phyloP scores from a whole-genome alignment of 1,284 basidiomycete genomes.

The Afroboletus lepidellus region DNA sequence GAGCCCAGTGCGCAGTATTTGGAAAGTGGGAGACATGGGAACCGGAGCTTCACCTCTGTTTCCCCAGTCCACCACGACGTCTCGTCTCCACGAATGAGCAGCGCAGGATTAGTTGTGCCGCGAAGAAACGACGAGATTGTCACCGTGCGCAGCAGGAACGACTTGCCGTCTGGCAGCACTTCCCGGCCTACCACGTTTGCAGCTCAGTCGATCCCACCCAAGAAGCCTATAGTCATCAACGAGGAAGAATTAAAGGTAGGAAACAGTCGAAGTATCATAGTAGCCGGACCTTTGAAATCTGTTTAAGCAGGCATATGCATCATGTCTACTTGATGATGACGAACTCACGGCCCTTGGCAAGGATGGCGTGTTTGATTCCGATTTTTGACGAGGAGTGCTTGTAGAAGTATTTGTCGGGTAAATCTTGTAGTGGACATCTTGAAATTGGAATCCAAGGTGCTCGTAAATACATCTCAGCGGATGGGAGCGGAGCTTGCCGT shows the following conservation, averaged over 20 bases:
- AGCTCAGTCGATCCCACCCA: not conserved
- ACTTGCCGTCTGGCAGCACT: not conserved
- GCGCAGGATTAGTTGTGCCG: not conserved
- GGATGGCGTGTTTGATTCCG: slow-evolving; percentile 30
- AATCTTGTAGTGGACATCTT: too few relatives aligned
- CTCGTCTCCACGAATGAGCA: not conserved
- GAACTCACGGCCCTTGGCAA: slow-evolving; percentile 21
- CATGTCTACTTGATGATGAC: slow-evolving; percentile 24
- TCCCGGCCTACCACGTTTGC: not conserved
- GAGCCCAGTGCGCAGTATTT: not conserved
- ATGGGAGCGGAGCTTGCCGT: not conserved
- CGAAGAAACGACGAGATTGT: not conserved
- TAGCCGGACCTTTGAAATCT: slow-evolving; percentile 1
- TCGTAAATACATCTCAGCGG: not conserved
- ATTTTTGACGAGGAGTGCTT: slow-evolving; percentile 16
- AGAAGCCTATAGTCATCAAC: not conserved
- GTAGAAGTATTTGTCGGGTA: not conserved
- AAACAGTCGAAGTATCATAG: not conserved
- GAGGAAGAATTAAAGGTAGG: slow-evolving; percentile 28
- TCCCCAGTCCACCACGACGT: not conserved
- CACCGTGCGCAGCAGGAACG: not conserved
- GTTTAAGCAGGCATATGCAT: slow-evolving; percentile 23
- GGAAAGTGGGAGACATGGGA: not conserved
- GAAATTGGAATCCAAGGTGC: not conserved
- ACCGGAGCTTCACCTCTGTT: not conserved